Evolutionary conservation across 78 protist species (phyloP).

Genomic region (Dictyostelium purpureum): DNA sequence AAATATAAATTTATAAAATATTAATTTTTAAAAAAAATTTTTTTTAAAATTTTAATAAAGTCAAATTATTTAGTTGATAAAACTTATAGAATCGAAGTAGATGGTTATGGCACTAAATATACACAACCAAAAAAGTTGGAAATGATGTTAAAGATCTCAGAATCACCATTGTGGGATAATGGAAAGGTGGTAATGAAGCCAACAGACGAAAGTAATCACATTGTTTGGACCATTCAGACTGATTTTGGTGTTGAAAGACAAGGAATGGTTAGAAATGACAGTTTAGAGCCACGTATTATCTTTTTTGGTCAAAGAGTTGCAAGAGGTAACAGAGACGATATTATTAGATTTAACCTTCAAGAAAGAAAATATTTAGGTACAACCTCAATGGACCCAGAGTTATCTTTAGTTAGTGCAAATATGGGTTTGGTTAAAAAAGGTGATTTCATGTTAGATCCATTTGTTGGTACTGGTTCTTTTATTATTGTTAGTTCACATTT

Average conservation of each 20-base stretch:
- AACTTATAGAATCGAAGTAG: constrained; percentile 53
- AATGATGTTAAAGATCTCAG: constrained; percentile 23
- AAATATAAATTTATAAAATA: not conserved
- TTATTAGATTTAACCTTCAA: constrained; percentile 46
- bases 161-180: constrained; percentile 25
- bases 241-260: constrained; percentile 42
- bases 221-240: constrained; percentile 15
- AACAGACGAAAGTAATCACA: constrained; percentile 1
- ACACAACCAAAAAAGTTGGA: constrained; percentile 21
- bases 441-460: constrained; percentile 83
- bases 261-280: not conserved
- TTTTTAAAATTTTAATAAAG: not conserved
- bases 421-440: constrained; percentile 73
- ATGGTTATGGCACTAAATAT: constrained; percentile 57
- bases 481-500: constrained; percentile 77
- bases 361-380: constrained; percentile 85
- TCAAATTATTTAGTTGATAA: constrained; percentile 16
- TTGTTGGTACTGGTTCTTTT: constrained; percentile 86
- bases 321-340: constrained; percentile 30
- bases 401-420: constrained; percentile 83
- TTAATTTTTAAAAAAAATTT: not conserved
- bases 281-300: constrained; percentile 2
- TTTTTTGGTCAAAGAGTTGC: constrained; percentile 10
- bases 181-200: constrained; percentile 44
- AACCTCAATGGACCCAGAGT: constrained; percentile 89